Percentiles rank a stretch among this genome's conserved stretches.
These are phyloP conservation scores for Akanthomyces uredinophilus DNA, from an alignment of 2,329 filamentous ascomycete genomes.

Conservation along the genomic window DNA sequence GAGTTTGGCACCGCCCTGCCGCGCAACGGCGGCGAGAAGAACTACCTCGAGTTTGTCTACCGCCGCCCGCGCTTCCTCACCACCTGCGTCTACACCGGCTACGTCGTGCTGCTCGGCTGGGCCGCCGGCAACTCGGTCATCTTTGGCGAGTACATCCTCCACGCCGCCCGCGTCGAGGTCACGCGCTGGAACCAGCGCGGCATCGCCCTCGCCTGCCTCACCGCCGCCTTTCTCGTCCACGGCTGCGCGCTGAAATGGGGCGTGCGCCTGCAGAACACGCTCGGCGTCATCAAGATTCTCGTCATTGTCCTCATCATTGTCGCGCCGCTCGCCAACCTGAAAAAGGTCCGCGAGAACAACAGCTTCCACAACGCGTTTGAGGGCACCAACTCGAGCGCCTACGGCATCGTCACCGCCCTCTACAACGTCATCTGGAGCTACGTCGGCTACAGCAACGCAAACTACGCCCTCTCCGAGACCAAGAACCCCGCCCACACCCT, in stretches of 20 bases:
- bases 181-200: conserved; percentile 63
- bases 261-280: conserved; percentile 59
- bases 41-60: conserved; percentile 62
- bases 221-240: conserved; percentile 60
- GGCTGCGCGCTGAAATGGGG: conserved; percentile 61
- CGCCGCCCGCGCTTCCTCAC: conserved; percentile 55
- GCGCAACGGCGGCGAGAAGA: conserved; percentile 61
- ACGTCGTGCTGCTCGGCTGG: conserved; percentile 60
- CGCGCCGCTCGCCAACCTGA: conserved; percentile 54
- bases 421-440: conserved; percentile 71
- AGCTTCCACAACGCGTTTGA: conserved; percentile 61
- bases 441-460: conserved; percentile 64
- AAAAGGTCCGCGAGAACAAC: conserved; percentile 52
- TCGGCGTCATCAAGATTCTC: conserved; percentile 61
- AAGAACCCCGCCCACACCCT: conserved; percentile 60
- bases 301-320: conserved; percentile 62
- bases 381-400: conserved; percentile 60
- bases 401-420: conserved; percentile 63
- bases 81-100: conserved; percentile 56
- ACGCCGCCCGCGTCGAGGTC: conserved; percentile 58
- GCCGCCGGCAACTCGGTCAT: conserved; percentile 63
- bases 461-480: conserved; percentile 61
- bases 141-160: conserved; percentile 65
- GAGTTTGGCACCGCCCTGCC: conserved; percentile 63
- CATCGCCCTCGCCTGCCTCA: conserved; percentile 62